Evolutionary conservation across 176 grass and related monocot species (phyloP).

Genomic region (Carex cristatella): DNA sequence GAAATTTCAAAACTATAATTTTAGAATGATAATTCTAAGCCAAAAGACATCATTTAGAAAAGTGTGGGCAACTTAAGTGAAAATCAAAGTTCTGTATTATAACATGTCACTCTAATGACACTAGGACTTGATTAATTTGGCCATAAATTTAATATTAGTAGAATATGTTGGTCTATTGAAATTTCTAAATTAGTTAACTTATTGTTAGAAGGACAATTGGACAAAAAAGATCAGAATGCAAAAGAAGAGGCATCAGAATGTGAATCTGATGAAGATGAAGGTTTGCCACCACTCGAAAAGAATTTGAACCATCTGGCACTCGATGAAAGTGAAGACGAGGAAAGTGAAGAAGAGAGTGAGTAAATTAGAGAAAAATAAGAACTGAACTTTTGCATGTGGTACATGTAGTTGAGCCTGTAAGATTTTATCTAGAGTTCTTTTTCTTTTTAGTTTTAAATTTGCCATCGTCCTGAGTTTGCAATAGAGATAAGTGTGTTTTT

Average conservation of each 20-base stretch:
- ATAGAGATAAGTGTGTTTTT: not conserved
- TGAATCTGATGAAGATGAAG: slow-evolving; percentile 57
- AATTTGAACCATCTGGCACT: slow-evolving; percentile 75
- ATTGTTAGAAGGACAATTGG: slow-evolving; percentile 14
- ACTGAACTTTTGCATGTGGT: not conserved
- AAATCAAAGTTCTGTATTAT: not conserved
- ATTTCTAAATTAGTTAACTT: not conserved
- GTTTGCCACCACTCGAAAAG: slow-evolving; percentile 73
- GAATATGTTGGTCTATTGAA: not conserved
- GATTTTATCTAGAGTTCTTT: not conserved
- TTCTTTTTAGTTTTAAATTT: not conserved
- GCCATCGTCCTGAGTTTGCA: not conserved
- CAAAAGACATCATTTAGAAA: not conserved
- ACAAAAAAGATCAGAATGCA: slow-evolving; percentile 13
- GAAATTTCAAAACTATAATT: not conserved
- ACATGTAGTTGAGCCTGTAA: not conserved
- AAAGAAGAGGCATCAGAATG: slow-evolving; percentile 36
- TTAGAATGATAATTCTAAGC: not conserved
- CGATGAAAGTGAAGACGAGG: slow-evolving; percentile 30
- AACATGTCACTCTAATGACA: not conserved
- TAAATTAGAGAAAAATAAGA: slow-evolving; percentile 21
- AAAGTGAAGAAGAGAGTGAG: slow-evolving; percentile 43
- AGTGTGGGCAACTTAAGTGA: not conserved
- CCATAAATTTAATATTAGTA: not conserved
- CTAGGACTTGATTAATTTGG: not conserved